A percentile compares a stretch with the other conserved stretches of the same genome.
Conservation (phyloP, 441 rosid species). For the Erodium trifolium region DNA sequence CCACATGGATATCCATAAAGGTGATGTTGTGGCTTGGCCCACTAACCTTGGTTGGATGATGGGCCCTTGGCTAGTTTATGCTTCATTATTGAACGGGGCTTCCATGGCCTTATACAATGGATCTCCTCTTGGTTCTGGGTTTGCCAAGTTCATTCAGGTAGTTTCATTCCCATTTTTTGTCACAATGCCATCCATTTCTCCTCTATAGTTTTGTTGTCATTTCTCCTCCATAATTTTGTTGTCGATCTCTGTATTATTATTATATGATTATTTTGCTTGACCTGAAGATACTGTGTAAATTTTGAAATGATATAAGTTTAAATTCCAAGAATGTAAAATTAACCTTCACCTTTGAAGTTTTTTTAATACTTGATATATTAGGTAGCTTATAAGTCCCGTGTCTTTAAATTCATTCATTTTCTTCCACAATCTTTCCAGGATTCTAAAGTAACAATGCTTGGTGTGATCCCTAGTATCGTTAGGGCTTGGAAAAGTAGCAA, state of each 20-base stretch:
- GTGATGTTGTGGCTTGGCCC: constrained; percentile 84
- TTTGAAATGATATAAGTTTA: not conserved
- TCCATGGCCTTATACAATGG: constrained; percentile 83
- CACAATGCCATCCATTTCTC: constrained; percentile 6
- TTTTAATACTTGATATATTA: not conserved
- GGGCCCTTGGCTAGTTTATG: constrained; percentile 98
- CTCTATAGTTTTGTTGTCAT: not conserved
- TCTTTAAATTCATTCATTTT: constrained; percentile 6
- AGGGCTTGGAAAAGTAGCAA: constrained; percentile 75
- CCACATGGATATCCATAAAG: constrained; percentile 73
- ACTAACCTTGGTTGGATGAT: constrained; percentile 99
- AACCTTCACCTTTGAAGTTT: not conserved
- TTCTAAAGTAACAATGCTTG: constrained; percentile 84
- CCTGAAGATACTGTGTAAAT: not conserved
- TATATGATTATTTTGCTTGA: not conserved
- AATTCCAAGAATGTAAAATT: constrained; percentile 6
- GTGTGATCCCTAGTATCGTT: constrained; percentile 92
- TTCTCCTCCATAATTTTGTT: not conserved
- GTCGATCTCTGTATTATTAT: not conserved
- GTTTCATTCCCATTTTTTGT: constrained; percentile 4
- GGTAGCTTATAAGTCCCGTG: not conserved
- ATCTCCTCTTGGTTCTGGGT: constrained; percentile 73
- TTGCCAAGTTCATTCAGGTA: constrained; percentile 93
- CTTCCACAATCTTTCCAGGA: constrained; percentile 43
- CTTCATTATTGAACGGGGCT: constrained; percentile 78